A percentile compares a stretch with the other conserved stretches of the same genome.
These are phyloP conservation scores for bread wheat (Triticum aestivum) DNA, from an alignment of 176 grass and related monocot species.

Conservation along the genomic window DNA sequence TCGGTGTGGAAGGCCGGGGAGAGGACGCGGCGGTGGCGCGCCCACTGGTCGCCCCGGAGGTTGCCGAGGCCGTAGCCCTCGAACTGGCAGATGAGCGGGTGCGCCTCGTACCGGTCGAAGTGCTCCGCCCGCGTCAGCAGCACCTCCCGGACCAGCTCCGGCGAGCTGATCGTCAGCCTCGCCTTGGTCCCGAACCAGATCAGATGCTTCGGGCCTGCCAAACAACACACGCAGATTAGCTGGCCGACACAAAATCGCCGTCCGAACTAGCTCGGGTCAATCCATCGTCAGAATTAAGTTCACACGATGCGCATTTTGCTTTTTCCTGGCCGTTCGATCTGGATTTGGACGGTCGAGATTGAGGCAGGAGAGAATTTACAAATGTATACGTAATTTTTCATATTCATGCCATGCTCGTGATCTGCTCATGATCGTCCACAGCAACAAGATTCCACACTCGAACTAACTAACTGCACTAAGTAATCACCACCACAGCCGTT, in stretches of 20 bases:
- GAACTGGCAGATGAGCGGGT: slow-evolving; percentile 80
- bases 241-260: not conserved
- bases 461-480: slow-evolving; percentile 25
- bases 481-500: not conserved
- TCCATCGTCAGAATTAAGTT: not conserved
- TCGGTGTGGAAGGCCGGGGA: slow-evolving; percentile 75
- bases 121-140: slow-evolving; percentile 65
- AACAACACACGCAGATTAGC: not conserved
- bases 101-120: slow-evolving; percentile 91
- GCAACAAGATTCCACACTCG: slow-evolving; percentile 30
- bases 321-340: not conserved
- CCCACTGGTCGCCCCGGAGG: slow-evolving; percentile 73
- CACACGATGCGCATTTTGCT: not conserved
- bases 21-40: slow-evolving; percentile 71
- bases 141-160: slow-evolving; percentile 83
- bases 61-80: slow-evolving; percentile 85
- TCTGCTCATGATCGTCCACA: slow-evolving; percentile 7
- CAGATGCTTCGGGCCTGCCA: slow-evolving; percentile 69
- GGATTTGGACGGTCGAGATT: not conserved
- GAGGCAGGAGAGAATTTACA: not conserved
- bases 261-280: not conserved
- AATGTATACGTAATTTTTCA: too few relatives aligned
- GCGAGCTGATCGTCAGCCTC: slow-evolving; percentile 64
- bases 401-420: too few relatives aligned
- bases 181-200: slow-evolving; percentile 86